Evolutionary conservation across 2,329 filamentous ascomycete genomes (phyloP).

Genomic region (Ophiostoma ips): DNA sequence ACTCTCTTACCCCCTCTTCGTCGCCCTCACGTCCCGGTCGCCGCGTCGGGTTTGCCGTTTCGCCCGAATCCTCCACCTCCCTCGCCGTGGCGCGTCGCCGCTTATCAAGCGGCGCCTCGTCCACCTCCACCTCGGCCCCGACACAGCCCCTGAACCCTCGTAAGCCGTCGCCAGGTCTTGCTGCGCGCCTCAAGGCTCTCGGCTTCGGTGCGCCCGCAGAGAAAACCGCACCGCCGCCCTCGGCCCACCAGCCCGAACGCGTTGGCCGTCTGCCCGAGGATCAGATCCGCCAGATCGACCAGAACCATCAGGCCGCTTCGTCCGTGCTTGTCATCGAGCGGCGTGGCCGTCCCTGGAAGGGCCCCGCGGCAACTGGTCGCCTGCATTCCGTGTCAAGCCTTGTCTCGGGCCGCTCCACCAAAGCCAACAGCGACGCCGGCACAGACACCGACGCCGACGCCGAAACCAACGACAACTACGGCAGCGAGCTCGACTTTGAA

Average conservation of each 20-base stretch:
- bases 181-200: conserved; percentile 50
- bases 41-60: conserved; percentile 11
- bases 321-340: conserved; percentile 40
- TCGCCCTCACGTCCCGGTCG: conserved; percentile 8
- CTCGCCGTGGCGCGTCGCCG: neutral
- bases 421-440: conserved; percentile 5
- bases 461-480: conserved; percentile 17
- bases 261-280: conserved; percentile 58
- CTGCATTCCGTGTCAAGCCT: conserved; percentile 16
- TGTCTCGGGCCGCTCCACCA: conserved; percentile 9
- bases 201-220: conserved; percentile 38
- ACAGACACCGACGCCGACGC: conserved; percentile 2
- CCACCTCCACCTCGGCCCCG: conserved; percentile 14
- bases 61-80: neutral
- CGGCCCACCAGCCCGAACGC: conserved; percentile 25
- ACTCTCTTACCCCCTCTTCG: conserved; percentile 6
- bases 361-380: conserved; percentile 32
- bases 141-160: conserved; percentile 23
- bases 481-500: neutral
- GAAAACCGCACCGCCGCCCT: conserved; percentile 22
- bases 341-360: conserved; percentile 60
- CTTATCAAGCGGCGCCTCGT: conserved; percentile 7
- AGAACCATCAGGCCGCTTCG: conserved; percentile 46
- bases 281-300: conserved; percentile 55
- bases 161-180: conserved; percentile 50